phyloP scores from a whole-genome alignment of 495 filamentous ascomycete genomes.

The Penicillium cataractarum region DNA sequence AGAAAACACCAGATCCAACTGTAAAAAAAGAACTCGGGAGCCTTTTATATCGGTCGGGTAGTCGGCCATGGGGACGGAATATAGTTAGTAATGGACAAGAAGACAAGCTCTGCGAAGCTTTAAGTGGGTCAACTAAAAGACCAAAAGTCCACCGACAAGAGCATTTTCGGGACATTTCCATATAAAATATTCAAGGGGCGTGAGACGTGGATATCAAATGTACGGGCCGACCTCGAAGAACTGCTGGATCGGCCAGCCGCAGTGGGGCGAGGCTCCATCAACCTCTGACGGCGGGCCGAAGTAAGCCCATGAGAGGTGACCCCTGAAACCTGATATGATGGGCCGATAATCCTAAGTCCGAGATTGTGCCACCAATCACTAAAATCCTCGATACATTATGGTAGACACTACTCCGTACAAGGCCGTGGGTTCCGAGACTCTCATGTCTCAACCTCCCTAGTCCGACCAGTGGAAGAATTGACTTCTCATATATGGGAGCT shows the following conservation, averaged over 20 bases:
- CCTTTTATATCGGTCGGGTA: neutral
- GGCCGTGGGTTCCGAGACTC: neutral
- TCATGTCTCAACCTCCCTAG: neutral
- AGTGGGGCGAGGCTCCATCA: neutral
- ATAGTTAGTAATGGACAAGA: neutral
- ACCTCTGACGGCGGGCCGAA: neutral
- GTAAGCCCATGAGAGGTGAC: neutral
- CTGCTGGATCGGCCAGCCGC: neutral
- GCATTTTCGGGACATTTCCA: neutral
- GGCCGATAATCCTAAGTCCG: neutral
- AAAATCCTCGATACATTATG: neutral
- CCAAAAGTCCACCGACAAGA: neutral
- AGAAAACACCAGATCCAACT: neutral
- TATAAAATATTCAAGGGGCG: neutral
- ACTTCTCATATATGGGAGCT: neutral
- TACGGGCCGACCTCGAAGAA: neutral
- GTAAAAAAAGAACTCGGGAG: neutral
- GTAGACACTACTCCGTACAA: neutral
- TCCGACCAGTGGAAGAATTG: neutral
- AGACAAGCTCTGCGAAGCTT: slow-evolving; percentile 2
- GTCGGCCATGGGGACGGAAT: neutral
- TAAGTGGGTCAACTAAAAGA: neutral
- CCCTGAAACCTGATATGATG: neutral
- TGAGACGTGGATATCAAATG: too few species aligned
- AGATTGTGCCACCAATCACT: neutral